Base-by-base conservation (phyloP, 1,139 yeast species). In the Candida tropicalis region DNA sequence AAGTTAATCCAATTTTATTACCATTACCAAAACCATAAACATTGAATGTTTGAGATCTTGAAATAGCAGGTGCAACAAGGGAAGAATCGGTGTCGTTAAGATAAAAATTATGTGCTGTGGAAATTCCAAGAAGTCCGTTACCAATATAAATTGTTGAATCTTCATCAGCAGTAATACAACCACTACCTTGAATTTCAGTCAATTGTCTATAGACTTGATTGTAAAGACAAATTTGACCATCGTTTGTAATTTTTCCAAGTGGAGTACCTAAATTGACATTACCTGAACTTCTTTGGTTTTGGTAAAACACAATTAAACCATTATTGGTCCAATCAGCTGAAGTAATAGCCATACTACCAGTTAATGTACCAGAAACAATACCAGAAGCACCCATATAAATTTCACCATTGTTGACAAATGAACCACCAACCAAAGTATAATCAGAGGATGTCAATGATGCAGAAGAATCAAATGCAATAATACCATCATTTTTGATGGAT, bases 1-100 rank as follows among this genome's bases (percentile, higher is more conserved):
- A 16, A 34, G 45, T 49, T 16, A 62, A 34, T 32, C 59, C 62
- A 39, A 65, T 53, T n/a, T 45, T 39, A 41, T 65, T 65, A 50
- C 36, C 36, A 23, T 33, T 33, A 43, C 70, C 70, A 41, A 57
- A 65, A 25, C 69, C 69, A 23, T 57, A 59, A 25, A 65, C 68
- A 2, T 47, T 55, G 44, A 55, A 58, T 7, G 62, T 57, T 45
- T 53, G 59, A 24, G 51, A 5, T 10, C 40, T 7, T 10, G 55
- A 44, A 20, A 56, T 28, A 7, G 54, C 54, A 15, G 50, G 53
- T 12, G 58, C 60, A 35, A 53, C 45, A 25, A 63, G 22, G 13
- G 53, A 28, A 4, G 68, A 58, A 4, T 45, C 23, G 1, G 54
- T 18, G 8, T 53, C 26, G 32, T 53, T 48, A 45, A 63, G 48